phyloP scores from a whole-genome alignment of 2,329 filamentous ascomycete species.

The Nemania abortiva region DNA sequence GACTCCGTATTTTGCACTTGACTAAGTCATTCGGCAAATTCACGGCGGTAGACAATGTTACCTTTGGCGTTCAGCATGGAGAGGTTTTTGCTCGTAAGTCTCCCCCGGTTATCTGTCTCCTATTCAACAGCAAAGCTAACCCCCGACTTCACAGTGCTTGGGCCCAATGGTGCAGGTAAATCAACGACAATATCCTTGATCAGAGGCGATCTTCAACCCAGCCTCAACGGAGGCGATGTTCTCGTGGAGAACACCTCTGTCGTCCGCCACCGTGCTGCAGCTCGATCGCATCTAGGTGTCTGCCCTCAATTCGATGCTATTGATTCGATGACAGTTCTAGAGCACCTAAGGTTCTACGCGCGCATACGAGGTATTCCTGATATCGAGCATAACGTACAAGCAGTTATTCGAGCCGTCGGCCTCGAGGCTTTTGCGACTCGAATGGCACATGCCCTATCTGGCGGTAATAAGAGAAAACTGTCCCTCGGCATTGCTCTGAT shows the following conservation, averaged over 20 bases:
- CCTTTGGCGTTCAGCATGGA: slow-evolving; percentile 81
- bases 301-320: slow-evolving; percentile 91
- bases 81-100: slow-evolving; percentile 79
- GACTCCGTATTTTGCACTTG: slow-evolving; percentile 82
- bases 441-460: slow-evolving; percentile 83
- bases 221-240: slow-evolving; percentile 78
- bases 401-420: slow-evolving; percentile 84
- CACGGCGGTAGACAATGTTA: slow-evolving; percentile 87
- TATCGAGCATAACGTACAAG: slow-evolving; percentile 80
- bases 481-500: slow-evolving; percentile 90
- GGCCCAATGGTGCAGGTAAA: slow-evolving; percentile 92
- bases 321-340: slow-evolving; percentile 88
- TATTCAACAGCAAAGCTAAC: slow-evolving; percentile 11
- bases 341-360: slow-evolving; percentile 91
- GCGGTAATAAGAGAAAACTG: slow-evolving; percentile 94
- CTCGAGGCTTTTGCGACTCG: slow-evolving; percentile 76
- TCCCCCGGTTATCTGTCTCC: neutral
- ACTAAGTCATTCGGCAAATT: slow-evolving; percentile 83
- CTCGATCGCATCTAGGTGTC: slow-evolving; percentile 84
- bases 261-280: slow-evolving; percentile 75
- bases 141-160: slow-evolving; percentile 67
- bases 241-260: slow-evolving; percentile 84
- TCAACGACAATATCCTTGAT: slow-evolving; percentile 90
- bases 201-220: slow-evolving; percentile 85
- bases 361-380: slow-evolving; percentile 82